Evolutionary conservation across 78 protist genomes (phyloP).

Genomic region (Ministeria vibrans): DNA sequence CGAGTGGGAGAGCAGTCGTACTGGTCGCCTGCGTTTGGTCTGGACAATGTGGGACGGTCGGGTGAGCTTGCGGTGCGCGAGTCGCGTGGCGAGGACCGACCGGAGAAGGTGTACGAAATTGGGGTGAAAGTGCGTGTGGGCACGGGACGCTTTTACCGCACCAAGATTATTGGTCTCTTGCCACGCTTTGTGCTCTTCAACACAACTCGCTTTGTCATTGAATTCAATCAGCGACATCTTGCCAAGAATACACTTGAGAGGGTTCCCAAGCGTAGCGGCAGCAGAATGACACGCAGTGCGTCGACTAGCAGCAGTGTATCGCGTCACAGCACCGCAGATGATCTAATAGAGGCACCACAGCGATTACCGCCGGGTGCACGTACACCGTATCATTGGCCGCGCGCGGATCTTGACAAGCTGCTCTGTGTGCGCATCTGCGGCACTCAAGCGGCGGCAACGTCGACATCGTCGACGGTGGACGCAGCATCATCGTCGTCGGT

Average conservation of each 20-base stretch:
- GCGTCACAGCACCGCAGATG: too few species aligned
- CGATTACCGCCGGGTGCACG: not conserved
- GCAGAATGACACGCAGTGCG: not conserved
- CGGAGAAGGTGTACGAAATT: not conserved
- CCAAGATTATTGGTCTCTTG: not conserved
- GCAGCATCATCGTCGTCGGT: too few species aligned
- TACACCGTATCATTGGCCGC: not conserved
- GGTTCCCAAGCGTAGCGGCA: not conserved
- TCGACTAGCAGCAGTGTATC: not conserved
- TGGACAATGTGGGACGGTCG: not conserved
- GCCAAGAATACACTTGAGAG: too few species aligned
- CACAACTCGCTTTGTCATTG: not conserved
- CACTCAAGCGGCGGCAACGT: too few species aligned
- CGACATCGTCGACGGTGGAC: not conserved
- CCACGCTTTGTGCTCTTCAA: not conserved
- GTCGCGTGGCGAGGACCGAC: not conserved
- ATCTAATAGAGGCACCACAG: too few species aligned
- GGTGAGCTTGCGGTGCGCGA: not conserved
- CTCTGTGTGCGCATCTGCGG: not conserved
- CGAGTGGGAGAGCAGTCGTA: not conserved
- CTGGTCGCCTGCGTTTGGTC: not conserved
- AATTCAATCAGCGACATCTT: not conserved
- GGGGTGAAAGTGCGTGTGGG: not conserved
- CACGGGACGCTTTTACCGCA: not conserved
- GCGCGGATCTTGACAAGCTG: not conserved